Percentiles rank a stretch among this genome's conserved stretches.
Conservation (phyloP, 202 grass and related monocot genomes). For the Schoenoplectus triqueter region DNA sequence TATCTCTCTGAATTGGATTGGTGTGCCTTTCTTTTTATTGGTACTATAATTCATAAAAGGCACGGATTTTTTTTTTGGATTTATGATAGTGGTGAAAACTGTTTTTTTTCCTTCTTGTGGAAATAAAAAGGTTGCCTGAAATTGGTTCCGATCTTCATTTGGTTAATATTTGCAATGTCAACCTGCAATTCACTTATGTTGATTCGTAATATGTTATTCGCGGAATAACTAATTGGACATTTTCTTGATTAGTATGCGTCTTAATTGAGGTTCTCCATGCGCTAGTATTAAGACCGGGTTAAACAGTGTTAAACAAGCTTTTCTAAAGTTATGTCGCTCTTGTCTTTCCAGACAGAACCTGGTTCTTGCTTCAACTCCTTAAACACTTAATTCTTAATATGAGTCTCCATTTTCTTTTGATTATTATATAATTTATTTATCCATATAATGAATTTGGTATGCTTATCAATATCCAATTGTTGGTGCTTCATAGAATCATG, state of each 20-base stretch:
- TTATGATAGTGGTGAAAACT: too few relatives aligned
- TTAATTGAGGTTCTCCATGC: too few relatives aligned
- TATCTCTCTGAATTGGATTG: background rate
- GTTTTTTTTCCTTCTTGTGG: background rate
- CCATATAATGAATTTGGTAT: background rate
- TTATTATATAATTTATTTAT: background rate
- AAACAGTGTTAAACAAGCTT: too few relatives aligned
- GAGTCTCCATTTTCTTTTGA: background rate
- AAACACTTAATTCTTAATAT: background rate
- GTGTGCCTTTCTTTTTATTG: background rate
- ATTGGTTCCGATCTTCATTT: background rate
- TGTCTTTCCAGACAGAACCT: background rate
- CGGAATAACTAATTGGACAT: too few relatives aligned
- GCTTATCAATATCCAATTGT: slow-evolving; percentile 7
- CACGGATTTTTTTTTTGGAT: background rate
- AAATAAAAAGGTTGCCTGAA: background rate
- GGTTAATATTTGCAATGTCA: background rate
- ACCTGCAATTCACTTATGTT: too few relatives aligned
- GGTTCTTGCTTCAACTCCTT: background rate
- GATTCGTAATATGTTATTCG: too few relatives aligned
- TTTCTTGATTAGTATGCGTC: too few relatives aligned
- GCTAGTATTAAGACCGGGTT: too few relatives aligned
- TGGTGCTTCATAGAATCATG: slow-evolving; percentile 5
- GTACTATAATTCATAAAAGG: background rate
- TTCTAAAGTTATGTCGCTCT: too few relatives aligned